phyloP scores from a whole-genome alignment of 1,139 yeast genomes.

The Pichia sp. region DNA sequence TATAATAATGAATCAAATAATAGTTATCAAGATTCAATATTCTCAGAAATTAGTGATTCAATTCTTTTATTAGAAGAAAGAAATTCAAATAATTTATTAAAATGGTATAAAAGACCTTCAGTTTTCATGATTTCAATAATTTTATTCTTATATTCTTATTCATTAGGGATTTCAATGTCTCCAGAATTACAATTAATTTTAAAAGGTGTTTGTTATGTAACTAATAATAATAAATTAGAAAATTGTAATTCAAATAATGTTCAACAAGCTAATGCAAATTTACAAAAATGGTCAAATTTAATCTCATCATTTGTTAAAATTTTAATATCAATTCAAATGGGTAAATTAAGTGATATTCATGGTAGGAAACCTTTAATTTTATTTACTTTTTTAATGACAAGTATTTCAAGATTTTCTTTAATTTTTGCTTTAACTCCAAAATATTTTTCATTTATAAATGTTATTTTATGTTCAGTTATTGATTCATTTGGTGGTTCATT shows the following conservation, averaged over 20 bases:
- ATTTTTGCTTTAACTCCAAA: slow-evolving; percentile 32
- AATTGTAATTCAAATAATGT: slow-evolving; percentile 21
- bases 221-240: slow-evolving; percentile 2
- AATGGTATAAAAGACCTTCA: slow-evolving; percentile 29
- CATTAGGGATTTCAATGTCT: slow-evolving; percentile 20
- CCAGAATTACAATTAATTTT: slow-evolving; percentile 23
- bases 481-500: slow-evolving; percentile 53
- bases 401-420: slow-evolving; percentile 29
- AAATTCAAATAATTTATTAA: slow-evolving; percentile 17
- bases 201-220: slow-evolving; percentile 20
- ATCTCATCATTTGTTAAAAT: slow-evolving; percentile 26
- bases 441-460: slow-evolving; percentile 32
- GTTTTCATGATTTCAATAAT: slow-evolving; percentile 21
- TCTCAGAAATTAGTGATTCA: slow-evolving; percentile 15
- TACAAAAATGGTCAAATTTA: slow-evolving; percentile 24
- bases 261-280: slow-evolving; percentile 21
- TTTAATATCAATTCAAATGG: slow-evolving; percentile 43
- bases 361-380: slow-evolving; percentile 52
- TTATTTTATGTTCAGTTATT: slow-evolving; percentile 35
- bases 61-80: slow-evolving; percentile 18
- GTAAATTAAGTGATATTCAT: slow-evolving; percentile 56
- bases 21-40: too few species aligned
- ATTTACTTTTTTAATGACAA: slow-evolving; percentile 28
- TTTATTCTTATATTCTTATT: slow-evolving; percentile 20
- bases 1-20: slow-evolving; percentile 3